Evolutionary conservation across 768 basidiomycete species (phyloP).

Genomic region (Serpula lacrymans): DNA sequence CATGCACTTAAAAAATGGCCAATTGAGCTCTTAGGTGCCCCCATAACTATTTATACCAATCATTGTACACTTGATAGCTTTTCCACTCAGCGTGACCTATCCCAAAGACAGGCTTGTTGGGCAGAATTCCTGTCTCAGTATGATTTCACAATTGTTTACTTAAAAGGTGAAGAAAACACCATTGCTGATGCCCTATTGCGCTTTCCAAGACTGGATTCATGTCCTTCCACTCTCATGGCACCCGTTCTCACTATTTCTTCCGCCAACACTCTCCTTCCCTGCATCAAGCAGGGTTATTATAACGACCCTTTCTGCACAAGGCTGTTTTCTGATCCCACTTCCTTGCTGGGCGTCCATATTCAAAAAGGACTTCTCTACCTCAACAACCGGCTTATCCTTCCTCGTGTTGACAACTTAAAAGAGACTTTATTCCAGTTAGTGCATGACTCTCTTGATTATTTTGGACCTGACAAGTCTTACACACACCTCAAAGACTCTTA

Average conservation of each 20-base stretch:
- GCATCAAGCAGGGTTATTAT: slow-evolving; percentile 6
- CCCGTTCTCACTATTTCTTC: background rate
- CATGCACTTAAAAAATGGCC: slow-evolving; percentile 11
- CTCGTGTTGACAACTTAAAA: background rate
- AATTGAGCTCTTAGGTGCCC: background rate
- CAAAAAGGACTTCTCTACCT: slow-evolving; percentile 27
- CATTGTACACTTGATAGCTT: slow-evolving; percentile 13
- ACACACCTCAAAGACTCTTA: slow-evolving; percentile 16
- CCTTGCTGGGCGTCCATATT: too few species aligned
- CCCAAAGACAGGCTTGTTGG: slow-evolving; percentile 21
- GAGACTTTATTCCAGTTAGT: slow-evolving; percentile 23
- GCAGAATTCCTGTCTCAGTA: slow-evolving; percentile 22
- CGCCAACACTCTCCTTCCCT: background rate
- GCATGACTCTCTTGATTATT: slow-evolving; percentile 30
- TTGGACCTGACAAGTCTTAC: slow-evolving; percentile 33
- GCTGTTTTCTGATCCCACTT: background rate
- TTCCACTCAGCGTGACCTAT: slow-evolving; percentile 16
- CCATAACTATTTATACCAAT: slow-evolving; percentile 4
- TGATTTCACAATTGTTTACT: slow-evolving; percentile 21
- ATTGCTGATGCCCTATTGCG: slow-evolving; percentile 24
- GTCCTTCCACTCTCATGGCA: background rate
- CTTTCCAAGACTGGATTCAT: too few species aligned
- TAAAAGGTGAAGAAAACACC: slow-evolving; percentile 20
- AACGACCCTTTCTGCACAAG: slow-evolving; percentile 9
- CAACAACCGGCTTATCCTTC: slow-evolving; percentile 10